Evolutionary conservation across 2,329 filamentous ascomycete genomes (phyloP), one percentile per base, ranked within the genome.

Genomic region (Xylariaceae sp.): DNA sequence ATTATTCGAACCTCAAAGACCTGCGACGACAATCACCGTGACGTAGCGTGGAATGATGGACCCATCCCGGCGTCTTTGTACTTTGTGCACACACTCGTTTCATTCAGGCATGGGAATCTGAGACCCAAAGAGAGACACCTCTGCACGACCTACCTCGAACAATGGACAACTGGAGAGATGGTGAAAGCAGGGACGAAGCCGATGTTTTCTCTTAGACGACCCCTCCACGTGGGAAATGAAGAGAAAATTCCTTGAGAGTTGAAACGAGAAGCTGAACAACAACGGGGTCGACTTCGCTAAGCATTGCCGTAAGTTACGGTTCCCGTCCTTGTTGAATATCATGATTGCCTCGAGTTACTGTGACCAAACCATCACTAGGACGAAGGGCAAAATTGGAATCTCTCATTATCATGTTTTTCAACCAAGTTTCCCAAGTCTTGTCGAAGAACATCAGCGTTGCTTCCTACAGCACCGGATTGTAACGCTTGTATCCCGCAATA

Each of bases 41-140:
- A 30, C 23, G 23, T 30, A 30, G 23, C 4, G 23, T 30, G 23
- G 23, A 11, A 10, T 35, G 17, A 18, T 18, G 17, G 17, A 2
- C 37, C 8, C n/a, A 5, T 39, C 39, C 39, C 4, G 9, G 39
- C 15, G 13, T 44, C 15, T 15, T 30, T 8, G 37, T 41, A 13
- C 37, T 41, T 13, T 41, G 37, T 41, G 37, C 37, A 51, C 41
- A n/a, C 13, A 15, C 17, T 48, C 17, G 18, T 48, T 37, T 51
- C 34, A 48, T 37, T 51, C 34, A 48, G n/a, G 15, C 7, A 5
- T 44, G 45, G 18, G 9, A 35, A 2, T 39, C 41, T 18, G 3
- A 52, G 48, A 53, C 53, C 9, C 10, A 41, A 50, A 53, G 15
- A 45, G 34, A 56, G 51, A 55, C 45, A 56, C 9, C 35, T 47